Base-by-base conservation (phyloP, 2,329 filamentous ascomycete genomes). In the Fusarium subtropicale region DNA sequence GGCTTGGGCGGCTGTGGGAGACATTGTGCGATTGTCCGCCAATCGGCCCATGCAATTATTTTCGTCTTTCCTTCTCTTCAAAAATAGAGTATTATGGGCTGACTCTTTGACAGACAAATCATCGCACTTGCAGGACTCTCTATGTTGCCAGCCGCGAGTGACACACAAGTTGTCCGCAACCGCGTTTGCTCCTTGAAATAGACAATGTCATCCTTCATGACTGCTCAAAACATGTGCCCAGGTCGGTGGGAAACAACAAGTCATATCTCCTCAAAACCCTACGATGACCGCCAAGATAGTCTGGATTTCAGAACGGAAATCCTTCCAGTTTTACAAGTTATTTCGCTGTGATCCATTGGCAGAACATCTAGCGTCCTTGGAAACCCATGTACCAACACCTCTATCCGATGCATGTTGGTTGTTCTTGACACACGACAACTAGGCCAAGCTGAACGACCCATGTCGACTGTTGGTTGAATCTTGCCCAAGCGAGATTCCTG, bases 401-500 rank as follows among this genome's bases (percentile, higher is more conserved):
- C 48, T 52, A 24, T 44, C 5, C 28, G 31, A 51, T 61, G 58
- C 58, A 61, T 52, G 58, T 61, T 52, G 54, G 58, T 52, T n/a
- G 39, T 39, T 33, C 38, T 33, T n/a, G 22, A n/a, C 16, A 30
- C 38, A 45, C 3, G 15, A 39, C n/a, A 22, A 46, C 45, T 52
- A 33, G 45, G 54, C 22, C 54, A 34, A 34, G 8, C 33, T 56
- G 38, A 38, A n/a, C 12, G 0, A 13, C 38, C 45, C 12, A 42
- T 13, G 18, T 47, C 24, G 38, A 45, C 44, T 61, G 53, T 51
- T 61, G 58, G 53, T 44, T 41, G 28, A 47, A 36, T 44, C 15
- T 42, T 61, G 41, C 26, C 26, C 12, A 46, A 46, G 26, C 44
- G 26, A 46, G 44, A n/a, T 28, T 46, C 7, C 20, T 31, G 44